phyloP scores from a whole-genome alignment of 108 stramenopile genomes.

The Pelagomonas calceolata region DNA sequence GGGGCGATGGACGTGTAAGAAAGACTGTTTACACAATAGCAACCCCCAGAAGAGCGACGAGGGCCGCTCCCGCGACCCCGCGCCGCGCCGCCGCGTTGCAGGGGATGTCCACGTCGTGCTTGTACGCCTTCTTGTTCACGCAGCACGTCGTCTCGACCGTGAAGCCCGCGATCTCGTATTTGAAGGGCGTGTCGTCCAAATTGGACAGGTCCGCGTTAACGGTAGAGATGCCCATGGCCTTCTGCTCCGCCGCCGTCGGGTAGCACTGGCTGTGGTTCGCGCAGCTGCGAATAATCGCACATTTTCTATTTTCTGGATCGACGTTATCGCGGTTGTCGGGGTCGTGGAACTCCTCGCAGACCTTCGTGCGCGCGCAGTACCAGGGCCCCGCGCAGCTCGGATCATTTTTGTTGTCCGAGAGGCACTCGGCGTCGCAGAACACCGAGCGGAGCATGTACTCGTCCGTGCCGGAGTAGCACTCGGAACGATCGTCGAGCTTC shows the following conservation, averaged over 20 bases:
- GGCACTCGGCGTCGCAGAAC: neutral
- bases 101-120: neutral
- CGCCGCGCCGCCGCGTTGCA: conserved; percentile 2
- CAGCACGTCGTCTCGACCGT: neutral
- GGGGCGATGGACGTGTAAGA: too few relatives aligned
- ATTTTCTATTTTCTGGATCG: neutral
- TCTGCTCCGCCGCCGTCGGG: neutral
- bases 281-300: neutral
- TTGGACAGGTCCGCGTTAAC: too few relatives aligned
- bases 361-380: neutral
- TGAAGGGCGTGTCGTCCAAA: too few relatives aligned
- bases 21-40: too few relatives aligned
- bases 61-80: too few relatives aligned
- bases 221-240: too few relatives aligned
- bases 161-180: too few relatives aligned
- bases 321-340: neutral
- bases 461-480: too few relatives aligned
- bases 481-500: too few relatives aligned
- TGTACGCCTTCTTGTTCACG: neutral
- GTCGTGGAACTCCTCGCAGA: neutral
- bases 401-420: neutral
- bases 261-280: neutral
- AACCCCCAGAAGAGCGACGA: too few relatives aligned
- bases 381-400: neutral
- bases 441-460: neutral